These are phyloP conservation scores for Quercus wislizeni DNA, from an alignment of 306 rosid genomes.

Conservation along the genomic window DNA sequence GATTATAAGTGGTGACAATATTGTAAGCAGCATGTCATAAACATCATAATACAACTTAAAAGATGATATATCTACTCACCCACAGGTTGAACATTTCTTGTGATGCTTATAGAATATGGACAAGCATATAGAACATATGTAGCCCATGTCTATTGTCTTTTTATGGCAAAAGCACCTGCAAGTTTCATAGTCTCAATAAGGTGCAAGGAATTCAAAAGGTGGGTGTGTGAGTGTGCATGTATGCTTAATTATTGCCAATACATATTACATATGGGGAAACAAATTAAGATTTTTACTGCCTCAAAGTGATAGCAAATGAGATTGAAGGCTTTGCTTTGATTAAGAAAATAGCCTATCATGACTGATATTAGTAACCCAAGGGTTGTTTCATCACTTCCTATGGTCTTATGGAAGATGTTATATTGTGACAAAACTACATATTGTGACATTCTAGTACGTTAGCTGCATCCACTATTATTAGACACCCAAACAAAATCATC, in stretches of 20 bases:
- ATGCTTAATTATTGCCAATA: neutral
- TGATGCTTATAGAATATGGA: constrained; percentile 97
- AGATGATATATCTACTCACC: constrained; percentile 54
- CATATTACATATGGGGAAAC: neutral
- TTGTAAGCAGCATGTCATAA: constrained; percentile 4
- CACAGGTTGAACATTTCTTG: constrained; percentile 95
- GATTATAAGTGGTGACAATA: constrained; percentile 4
- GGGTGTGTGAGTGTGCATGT: neutral
- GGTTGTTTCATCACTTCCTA: too few species aligned
- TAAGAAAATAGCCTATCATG: too few species aligned
- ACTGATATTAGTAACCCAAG: too few species aligned
- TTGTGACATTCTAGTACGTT: neutral
- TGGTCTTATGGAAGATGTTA: too few species aligned
- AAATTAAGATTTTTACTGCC: too few species aligned
- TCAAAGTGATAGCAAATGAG: too few species aligned
- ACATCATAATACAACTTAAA: constrained; percentile 2
- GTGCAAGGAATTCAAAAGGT: neutral
- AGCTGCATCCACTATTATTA: neutral
- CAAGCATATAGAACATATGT: constrained; percentile 90
- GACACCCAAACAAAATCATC: neutral
- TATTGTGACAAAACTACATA: too few species aligned
- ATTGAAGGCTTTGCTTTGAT: too few species aligned
- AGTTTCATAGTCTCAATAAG: constrained; percentile 24
- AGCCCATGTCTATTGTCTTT: constrained; percentile 94
- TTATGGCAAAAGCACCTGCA: constrained; percentile 99